A percentile compares a stretch with the other conserved stretches of the same genome.
These are phyloP conservation scores for Boletus sp. DNA, from an alignment of 768 basidiomycete species.

Conservation along the genomic window DNA sequence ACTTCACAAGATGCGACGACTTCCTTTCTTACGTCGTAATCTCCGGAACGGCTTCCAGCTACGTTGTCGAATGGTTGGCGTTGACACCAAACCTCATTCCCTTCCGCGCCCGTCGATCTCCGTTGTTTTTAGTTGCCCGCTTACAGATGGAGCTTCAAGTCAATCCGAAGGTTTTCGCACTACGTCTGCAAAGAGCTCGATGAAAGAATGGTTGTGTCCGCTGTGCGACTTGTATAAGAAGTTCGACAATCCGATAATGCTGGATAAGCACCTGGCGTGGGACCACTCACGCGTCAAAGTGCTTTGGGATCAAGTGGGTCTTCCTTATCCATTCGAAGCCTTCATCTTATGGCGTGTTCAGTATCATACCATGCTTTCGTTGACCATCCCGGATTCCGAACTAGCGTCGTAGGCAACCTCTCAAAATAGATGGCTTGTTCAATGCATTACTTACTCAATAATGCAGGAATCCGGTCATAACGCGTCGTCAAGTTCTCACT, in stretches of 20 bases:
- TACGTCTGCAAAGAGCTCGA: slow-evolving; percentile 18
- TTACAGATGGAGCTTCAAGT: slow-evolving; percentile 5
- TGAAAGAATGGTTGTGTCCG: slow-evolving; percentile 47
- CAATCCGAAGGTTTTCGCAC: slow-evolving; percentile 8
- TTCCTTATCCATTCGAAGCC: neutral
- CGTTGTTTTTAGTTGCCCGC: slow-evolving; percentile 22
- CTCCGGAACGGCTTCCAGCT: slow-evolving; percentile 46
- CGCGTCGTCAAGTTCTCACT: neutral
- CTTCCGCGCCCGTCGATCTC: slow-evolving; percentile 17
- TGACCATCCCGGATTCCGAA: slow-evolving; percentile 13
- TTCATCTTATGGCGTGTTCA: slow-evolving; percentile 3
- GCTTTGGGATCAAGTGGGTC: slow-evolving; percentile 37
- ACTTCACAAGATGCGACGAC: slow-evolving; percentile 36
- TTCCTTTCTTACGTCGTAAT: slow-evolving; percentile 59
- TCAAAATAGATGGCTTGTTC: neutral
- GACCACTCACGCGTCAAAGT: slow-evolving; percentile 44
- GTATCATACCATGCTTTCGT: slow-evolving; percentile 14
- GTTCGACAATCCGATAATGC: slow-evolving; percentile 42
- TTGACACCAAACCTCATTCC: slow-evolving; percentile 32
- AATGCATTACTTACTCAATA: neutral
- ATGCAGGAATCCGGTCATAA: slow-evolving; percentile 1
- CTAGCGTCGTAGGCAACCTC: slow-evolving; percentile 12
- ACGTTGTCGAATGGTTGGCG: slow-evolving; percentile 37
- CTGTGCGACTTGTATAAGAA: slow-evolving; percentile 46
- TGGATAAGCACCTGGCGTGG: slow-evolving; percentile 46